A percentile compares a stretch with the other conserved stretches of the same genome.
Conservation (phyloP, 148 eudicot genomes). For the Cornus florida region DNA sequence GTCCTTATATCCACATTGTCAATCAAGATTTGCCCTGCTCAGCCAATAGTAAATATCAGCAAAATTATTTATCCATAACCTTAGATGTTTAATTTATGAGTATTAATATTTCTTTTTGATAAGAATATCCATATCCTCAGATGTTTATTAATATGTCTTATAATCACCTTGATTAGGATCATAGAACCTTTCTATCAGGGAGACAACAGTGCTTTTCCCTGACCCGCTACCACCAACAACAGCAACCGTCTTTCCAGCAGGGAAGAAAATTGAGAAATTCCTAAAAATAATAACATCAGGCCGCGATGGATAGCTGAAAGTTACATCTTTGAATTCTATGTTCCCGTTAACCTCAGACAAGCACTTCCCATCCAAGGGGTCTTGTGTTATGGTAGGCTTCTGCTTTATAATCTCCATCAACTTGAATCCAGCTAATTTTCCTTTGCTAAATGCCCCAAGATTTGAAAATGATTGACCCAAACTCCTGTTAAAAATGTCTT, state of each 20-base stretch:
- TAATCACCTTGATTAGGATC: slow-evolving; percentile 86
- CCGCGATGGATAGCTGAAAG: slow-evolving; percentile 94
- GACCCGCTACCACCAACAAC: slow-evolving; percentile 99
- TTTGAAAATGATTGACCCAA: slow-evolving; percentile 98
- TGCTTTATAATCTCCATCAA: slow-evolving; percentile 96
- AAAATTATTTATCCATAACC: background rate
- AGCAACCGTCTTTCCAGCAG: slow-evolving; percentile 97
- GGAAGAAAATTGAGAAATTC: slow-evolving; percentile 89
- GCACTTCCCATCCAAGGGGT: slow-evolving; percentile 63
- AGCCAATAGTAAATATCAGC: background rate
- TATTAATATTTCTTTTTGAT: no score
- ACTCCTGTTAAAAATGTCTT: slow-evolving; percentile 62
- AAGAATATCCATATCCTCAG: no score
- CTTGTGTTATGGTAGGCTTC: slow-evolving; percentile 78
- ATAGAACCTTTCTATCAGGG: slow-evolving; percentile 94
- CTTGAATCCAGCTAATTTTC: slow-evolving; percentile 96
- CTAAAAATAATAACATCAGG: slow-evolving; percentile 93
- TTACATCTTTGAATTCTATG: slow-evolving; percentile 87
- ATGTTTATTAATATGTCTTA: background rate
- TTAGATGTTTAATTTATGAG: background rate
- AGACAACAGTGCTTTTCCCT: slow-evolving; percentile 96
- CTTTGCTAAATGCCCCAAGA: slow-evolving; percentile 99
- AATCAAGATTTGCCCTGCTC: slow-evolving; percentile 77
- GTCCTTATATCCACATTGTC: slow-evolving; percentile 85
- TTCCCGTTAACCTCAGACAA: slow-evolving; percentile 78